Evolutionary conservation across 768 basidiomycete species (phyloP), one percentile per base, ranked within the genome.

Genomic region (Termitomyces sp.): DNA sequence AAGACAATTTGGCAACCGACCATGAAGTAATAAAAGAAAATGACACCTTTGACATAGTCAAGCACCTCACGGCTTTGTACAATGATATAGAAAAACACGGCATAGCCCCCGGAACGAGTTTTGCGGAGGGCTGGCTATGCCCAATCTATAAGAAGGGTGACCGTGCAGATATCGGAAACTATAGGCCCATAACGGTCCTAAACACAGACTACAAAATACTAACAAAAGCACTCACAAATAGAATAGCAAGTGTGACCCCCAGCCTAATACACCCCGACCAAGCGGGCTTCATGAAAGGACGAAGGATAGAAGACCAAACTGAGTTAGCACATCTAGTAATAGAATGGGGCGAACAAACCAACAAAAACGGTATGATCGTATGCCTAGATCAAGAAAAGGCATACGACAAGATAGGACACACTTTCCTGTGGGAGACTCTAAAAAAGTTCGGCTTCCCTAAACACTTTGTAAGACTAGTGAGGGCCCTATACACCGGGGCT

Each of bases 101-200:
- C 1, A 8, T 18, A 7, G 0, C 2, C 1, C 5, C 18, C 7
- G 18, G 6, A 1, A 6, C 37, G 2, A 5, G 12, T 1, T 39
- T 39, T 8, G 18, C 37, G 0, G 18, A 39, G 0, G 37, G 37
- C 1, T 39, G 37, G 37, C 18, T 39, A 12, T 39, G 37, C 4
- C 37, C 37, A 0, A 39, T 39, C 1, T 39, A 39, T 2, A 39
- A 39, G 3, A 39, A 39, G 18, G 37, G 37, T 1, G 16, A 39
- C 18, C 7, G 6, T 0, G 18, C 18, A 18, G 37, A 39, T 7
- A 39, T 39, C 0, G 7, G 16, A 5, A 39, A 39, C 18, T 39
- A 39, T 8, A 18, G 37, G 7, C 37, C 18, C 0, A 39, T 39
- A 0, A 39, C 37, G 3, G 37, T 39, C 7, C 16, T 39, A 6